Evolutionary conservation across 257 asterid species (phyloP).

Genomic region (Perilla frutescens): DNA sequence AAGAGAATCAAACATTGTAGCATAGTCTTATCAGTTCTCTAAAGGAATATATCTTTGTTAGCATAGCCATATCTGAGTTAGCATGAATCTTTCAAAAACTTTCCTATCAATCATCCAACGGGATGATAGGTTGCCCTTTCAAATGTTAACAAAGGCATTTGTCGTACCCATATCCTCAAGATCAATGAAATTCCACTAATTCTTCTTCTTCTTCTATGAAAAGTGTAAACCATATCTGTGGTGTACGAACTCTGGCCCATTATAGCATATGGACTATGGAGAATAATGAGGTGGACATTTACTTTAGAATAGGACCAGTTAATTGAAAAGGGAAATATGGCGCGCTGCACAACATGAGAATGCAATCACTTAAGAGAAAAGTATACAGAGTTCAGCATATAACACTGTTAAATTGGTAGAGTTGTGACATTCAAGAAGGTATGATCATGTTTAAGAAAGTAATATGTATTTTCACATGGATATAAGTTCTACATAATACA

Average conservation of each 20-base stretch:
- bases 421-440: background rate
- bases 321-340: slow-evolving; percentile 16
- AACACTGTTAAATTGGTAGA: background rate
- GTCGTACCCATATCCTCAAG: slow-evolving; percentile 38
- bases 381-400: background rate
- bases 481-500: slow-evolving; percentile 34
- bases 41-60: slow-evolving; percentile 30
- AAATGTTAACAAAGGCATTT: slow-evolving; percentile 16
- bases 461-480: slow-evolving; percentile 39
- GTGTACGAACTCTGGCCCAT: slow-evolving; percentile 35
- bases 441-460: background rate
- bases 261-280: slow-evolving; percentile 17
- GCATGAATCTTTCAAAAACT: slow-evolving; percentile 36
- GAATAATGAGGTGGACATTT: slow-evolving; percentile 39
- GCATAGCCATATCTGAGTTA: slow-evolving; percentile 30
- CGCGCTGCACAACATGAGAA: slow-evolving; percentile 1
- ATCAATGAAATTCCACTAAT: slow-evolving; percentile 40
- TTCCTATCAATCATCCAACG: slow-evolving; percentile 22
- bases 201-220: slow-evolving; percentile 32
- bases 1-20: slow-evolving; percentile 30
- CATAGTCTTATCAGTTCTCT: slow-evolving; percentile 17
- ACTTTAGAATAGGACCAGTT: slow-evolving; percentile 37
- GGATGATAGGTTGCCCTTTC: slow-evolving; percentile 34
- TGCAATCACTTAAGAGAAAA: background rate
- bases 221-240: slow-evolving; percentile 36